phyloP scores from a whole-genome alignment of 306 rosid species.

The Quercus cerris region DNA sequence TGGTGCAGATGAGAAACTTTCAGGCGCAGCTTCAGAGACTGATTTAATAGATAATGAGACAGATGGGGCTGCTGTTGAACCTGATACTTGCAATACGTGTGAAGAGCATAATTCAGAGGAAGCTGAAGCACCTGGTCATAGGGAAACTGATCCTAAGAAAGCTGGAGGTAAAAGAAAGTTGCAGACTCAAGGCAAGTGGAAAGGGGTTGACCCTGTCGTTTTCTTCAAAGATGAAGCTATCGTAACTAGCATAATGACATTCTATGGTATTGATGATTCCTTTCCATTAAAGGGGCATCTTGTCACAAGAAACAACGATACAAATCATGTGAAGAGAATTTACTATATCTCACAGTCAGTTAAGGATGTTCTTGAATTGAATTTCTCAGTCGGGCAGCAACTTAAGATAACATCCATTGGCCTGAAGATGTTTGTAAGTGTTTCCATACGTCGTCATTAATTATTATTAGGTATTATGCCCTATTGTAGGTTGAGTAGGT shows the following conservation, averaged over 20 bases:
- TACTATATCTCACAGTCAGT: slow-evolving; percentile 83
- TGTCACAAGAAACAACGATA: slow-evolving; percentile 73
- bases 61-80: slow-evolving; percentile 33
- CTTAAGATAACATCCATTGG: slow-evolving; percentile 95
- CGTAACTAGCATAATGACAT: slow-evolving; percentile 65
- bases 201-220: slow-evolving; percentile 94
- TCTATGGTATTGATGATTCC: slow-evolving; percentile 73
- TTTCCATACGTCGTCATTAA: not conserved
- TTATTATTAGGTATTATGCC: not conserved
- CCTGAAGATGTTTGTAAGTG: slow-evolving; percentile 96
- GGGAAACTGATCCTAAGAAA: slow-evolving; percentile 32
- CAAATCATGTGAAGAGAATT: slow-evolving; percentile 81
- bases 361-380: slow-evolving; percentile 84
- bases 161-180: slow-evolving; percentile 65
- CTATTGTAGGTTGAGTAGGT: not conserved
- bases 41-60: slow-evolving; percentile 42
- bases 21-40: slow-evolving; percentile 48
- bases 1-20: slow-evolving; percentile 31
- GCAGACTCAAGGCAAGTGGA: slow-evolving; percentile 91
- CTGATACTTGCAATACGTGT: slow-evolving; percentile 24
- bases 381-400: slow-evolving; percentile 83
- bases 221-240: slow-evolving; percentile 76
- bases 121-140: slow-evolving; percentile 30
- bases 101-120: slow-evolving; percentile 40
- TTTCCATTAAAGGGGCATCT: slow-evolving; percentile 85